phyloP scores from a whole-genome alignment of 2,329 filamentous ascomycete genomes.

The Exophiala lecanii-corni region DNA sequence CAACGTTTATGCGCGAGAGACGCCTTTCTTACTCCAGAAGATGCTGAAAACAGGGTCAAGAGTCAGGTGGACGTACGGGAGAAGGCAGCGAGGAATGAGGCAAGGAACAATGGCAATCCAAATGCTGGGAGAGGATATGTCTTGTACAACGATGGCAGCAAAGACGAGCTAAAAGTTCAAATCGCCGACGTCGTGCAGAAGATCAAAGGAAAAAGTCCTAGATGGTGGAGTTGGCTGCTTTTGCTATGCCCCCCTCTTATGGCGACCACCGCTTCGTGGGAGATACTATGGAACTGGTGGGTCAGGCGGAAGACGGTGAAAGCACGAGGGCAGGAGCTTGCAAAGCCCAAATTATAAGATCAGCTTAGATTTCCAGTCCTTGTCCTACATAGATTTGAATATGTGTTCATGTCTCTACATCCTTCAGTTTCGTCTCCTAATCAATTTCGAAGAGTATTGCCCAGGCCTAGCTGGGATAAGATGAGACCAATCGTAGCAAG shows the following conservation, averaged over 20 bases:
- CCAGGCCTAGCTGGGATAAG: too few species aligned
- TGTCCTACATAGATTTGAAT: too few species aligned
- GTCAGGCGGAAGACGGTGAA: constrained; percentile 57
- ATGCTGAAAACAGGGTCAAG: constrained; percentile 78
- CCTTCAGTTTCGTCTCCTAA: too few species aligned
- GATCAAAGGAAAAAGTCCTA: constrained; percentile 60
- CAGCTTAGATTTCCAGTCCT: too few species aligned
- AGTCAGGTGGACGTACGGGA: constrained; percentile 82
- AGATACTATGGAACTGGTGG: constrained; percentile 63
- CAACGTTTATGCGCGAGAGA: constrained; percentile 70
- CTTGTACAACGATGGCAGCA: constrained; percentile 82
- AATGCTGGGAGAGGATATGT: constrained; percentile 62
- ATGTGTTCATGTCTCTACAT: too few species aligned
- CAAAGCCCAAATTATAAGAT: constrained; percentile 50
- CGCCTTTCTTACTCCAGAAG: constrained; percentile 71
- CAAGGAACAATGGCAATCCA: constrained; percentile 50
- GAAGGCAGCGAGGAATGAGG: constrained; percentile 73
- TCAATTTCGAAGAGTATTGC: too few species aligned
- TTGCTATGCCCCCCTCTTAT: constrained; percentile 70
- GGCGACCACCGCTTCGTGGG: constrained; percentile 63
- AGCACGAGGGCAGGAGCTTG: constrained; percentile 22
- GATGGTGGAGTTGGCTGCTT: constrained; percentile 77
- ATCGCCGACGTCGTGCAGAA: constrained; percentile 62
- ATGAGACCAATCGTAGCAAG: too few species aligned
- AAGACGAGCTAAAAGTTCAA: constrained; percentile 63